phyloP scores from a whole-genome alignment of 441 rosid species.

The Euphorbia corollata region DNA sequence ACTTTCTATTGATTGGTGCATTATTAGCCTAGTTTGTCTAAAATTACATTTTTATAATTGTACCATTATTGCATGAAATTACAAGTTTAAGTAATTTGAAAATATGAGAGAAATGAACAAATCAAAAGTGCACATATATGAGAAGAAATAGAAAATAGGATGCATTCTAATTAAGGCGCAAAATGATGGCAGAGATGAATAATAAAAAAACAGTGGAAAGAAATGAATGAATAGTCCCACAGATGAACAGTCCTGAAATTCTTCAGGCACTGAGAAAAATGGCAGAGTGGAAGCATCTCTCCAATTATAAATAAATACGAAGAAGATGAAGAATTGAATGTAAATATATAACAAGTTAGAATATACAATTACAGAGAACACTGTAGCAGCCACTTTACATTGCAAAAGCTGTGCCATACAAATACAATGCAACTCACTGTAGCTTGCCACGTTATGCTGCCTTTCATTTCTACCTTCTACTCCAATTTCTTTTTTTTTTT shows the following conservation, averaged over 20 bases:
- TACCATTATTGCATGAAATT: neutral
- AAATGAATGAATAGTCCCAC: neutral
- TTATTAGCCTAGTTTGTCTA: no score
- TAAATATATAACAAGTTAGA: neutral
- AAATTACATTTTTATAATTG: neutral
- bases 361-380: neutral
- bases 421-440: neutral
- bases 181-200: neutral
- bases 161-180: neutral
- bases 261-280: neutral
- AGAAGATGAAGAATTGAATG: neutral
- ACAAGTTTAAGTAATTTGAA: no score
- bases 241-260: slow-evolving; percentile 9
- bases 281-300: slow-evolving; percentile 1
- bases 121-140: neutral
- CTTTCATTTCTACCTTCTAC: neutral
- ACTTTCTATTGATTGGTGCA: no score
- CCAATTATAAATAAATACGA: neutral
- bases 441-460: slow-evolving; percentile 5
- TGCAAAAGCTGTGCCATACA: slow-evolving; percentile 5
- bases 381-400: neutral
- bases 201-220: neutral
- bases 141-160: neutral
- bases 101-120: no score
- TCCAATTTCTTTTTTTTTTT: neutral